Evolutionary conservation across 2,329 filamentous ascomycete genomes (phyloP).

Genomic region (Fusarium robinianum): DNA sequence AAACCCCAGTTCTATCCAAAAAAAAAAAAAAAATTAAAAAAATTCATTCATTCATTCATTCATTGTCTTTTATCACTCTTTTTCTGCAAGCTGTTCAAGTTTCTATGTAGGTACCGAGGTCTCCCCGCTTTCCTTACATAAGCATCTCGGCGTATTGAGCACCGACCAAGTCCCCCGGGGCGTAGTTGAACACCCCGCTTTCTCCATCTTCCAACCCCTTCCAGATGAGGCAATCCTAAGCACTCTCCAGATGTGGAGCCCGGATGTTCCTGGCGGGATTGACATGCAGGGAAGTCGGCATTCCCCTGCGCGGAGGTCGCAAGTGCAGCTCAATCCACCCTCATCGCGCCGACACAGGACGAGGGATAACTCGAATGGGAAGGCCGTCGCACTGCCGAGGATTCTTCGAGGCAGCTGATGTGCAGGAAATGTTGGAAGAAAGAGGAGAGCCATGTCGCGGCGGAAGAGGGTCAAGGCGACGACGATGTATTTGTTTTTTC

Average conservation of each 20-base stretch:
- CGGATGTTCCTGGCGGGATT: too few species aligned
- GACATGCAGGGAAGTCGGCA: conserved; percentile 16
- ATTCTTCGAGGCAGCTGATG: conserved; percentile 19
- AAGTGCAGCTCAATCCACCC: background rate
- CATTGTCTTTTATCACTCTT: too few species aligned
- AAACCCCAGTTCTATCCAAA: too few species aligned
- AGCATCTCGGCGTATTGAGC: too few species aligned
- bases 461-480: conserved; percentile 8
- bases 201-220: too few species aligned
- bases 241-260: conserved; percentile 1
- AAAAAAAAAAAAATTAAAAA: too few species aligned
- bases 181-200: too few species aligned
- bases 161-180: too few species aligned
- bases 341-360: background rate
- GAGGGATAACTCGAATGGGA: conserved; percentile 14
- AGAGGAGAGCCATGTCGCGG: background rate
- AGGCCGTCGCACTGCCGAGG: conserved; percentile 18
- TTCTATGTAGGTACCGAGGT: too few species aligned
- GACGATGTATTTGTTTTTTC: conserved; percentile 1
- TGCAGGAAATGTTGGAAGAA: conserved; percentile 13
- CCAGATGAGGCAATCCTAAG: conserved; percentile 15
- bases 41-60: too few species aligned
- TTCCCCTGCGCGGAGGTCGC: conserved; percentile 3
- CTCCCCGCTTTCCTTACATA: too few species aligned
- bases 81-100: too few species aligned